These are phyloP conservation scores for Exophiala sideris DNA, from an alignment of 2,329 filamentous ascomycete species.

Conservation along the genomic window DNA sequence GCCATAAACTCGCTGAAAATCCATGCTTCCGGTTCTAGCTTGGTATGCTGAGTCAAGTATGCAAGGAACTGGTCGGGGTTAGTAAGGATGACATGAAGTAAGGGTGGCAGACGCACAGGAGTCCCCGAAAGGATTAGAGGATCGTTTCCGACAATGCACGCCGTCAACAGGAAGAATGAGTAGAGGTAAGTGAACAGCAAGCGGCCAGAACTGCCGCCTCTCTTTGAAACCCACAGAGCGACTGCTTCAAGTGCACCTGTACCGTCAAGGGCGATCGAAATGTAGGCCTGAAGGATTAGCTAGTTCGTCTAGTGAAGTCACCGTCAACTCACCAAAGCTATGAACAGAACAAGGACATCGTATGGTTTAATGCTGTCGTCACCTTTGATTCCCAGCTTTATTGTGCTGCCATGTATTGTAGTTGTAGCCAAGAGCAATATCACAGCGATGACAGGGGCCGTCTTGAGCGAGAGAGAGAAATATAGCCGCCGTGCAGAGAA, in stretches of 20 bases:
- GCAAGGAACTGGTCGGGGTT: slow-evolving; percentile 21
- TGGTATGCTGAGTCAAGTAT: slow-evolving; percentile 27
- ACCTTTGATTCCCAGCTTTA: slow-evolving; percentile 26
- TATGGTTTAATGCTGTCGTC: slow-evolving; percentile 29
- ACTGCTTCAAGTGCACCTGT: slow-evolving; percentile 28
- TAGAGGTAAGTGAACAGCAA: slow-evolving; percentile 29
- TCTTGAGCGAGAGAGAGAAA: slow-evolving; percentile 26
- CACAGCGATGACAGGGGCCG: slow-evolving; percentile 27
- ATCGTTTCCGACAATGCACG: slow-evolving; percentile 29
- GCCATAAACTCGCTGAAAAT: slow-evolving; percentile 30
- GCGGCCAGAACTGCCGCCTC: slow-evolving; percentile 26
- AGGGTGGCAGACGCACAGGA: slow-evolving; percentile 5
- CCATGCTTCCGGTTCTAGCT: slow-evolving; percentile 26
- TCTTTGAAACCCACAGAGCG: slow-evolving; percentile 28
- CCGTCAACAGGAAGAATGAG: slow-evolving; percentile 26
- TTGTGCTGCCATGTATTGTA: slow-evolving; percentile 28
- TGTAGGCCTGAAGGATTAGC: slow-evolving; percentile 20
- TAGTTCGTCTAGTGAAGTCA: too few species aligned
- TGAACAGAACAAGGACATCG: slow-evolving; percentile 30
- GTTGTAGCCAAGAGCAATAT: slow-evolving; percentile 27
- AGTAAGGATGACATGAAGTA: too few species aligned
- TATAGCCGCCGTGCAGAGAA: slow-evolving; percentile 13
- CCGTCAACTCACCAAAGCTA: slow-evolving; percentile 15
- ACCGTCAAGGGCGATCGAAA: slow-evolving; percentile 29
- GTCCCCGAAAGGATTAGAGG: slow-evolving; percentile 29